Percentiles rank a stretch among this genome's conserved stretches.
These are phyloP conservation scores for Staphylotrichum longicolle DNA, from an alignment of 495 filamentous ascomycete species.

Conservation along the genomic window DNA sequence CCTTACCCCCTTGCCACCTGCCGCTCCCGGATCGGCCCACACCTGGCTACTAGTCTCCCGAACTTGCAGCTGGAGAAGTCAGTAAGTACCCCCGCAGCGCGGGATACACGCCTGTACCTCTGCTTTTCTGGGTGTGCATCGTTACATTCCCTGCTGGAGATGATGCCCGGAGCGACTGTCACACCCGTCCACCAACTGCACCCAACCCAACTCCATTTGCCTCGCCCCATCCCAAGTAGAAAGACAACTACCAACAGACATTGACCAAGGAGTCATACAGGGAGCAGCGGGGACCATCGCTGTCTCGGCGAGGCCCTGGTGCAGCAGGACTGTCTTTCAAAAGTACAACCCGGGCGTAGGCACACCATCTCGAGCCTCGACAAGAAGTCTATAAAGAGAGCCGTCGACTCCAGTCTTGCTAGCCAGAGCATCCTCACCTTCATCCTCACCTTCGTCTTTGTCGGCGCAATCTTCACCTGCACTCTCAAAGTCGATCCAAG, in stretches of 20 bases:
- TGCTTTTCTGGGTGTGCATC: neutral
- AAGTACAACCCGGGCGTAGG: neutral
- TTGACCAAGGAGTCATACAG: constrained; percentile 8
- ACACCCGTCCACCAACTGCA: constrained; percentile 14
- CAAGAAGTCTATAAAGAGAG: constrained; percentile 12
- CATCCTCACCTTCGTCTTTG: neutral
- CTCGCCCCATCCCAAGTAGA: constrained; percentile 6
- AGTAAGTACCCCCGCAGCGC: constrained; percentile 7
- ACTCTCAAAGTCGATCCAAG: neutral
- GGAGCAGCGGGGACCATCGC: constrained; percentile 2
- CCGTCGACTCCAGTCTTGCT: neutral
- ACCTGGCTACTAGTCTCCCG: constrained; percentile 7
- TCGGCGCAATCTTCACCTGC: neutral
- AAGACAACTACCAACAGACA: constrained; percentile 13
- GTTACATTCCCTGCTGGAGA: constrained; percentile 11
- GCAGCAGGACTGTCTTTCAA: neutral
- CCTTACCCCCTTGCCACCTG: constrained; percentile 13
- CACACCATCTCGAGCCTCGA: neutral
- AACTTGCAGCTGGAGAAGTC: constrained; percentile 6
- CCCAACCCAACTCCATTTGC: constrained; percentile 2
- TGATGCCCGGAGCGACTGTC: constrained; percentile 7
- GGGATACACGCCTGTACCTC: constrained; percentile 16
- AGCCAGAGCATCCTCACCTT: neutral
- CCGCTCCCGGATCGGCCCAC: constrained; percentile 18
- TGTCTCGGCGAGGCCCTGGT: neutral